phyloP scores from a whole-genome alignment of 768 basidiomycete species.

The Paxillus involutus region DNA sequence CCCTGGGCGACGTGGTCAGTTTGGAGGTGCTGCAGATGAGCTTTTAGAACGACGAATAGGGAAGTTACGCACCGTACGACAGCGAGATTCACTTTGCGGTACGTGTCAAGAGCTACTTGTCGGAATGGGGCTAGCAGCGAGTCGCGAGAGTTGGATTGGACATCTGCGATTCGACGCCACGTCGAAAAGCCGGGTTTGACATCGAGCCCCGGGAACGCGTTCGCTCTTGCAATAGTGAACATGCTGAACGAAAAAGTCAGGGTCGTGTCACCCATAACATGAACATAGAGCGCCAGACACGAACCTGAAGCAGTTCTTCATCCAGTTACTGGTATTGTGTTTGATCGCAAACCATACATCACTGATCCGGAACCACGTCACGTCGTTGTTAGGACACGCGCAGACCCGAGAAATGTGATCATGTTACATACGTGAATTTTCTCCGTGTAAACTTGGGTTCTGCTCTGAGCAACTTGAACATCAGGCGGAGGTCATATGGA shows the following conservation, averaged over 20 bases:
- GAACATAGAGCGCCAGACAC: neutral
- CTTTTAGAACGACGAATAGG: neutral
- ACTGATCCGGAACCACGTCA: constrained; percentile 10
- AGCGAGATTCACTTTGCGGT: constrained; percentile 37
- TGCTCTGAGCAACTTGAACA: constrained; percentile 7
- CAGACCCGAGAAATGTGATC: neutral
- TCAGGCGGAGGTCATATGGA: constrained; percentile 27
- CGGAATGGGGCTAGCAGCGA: constrained; percentile 39
- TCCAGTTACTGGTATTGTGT: constrained; percentile 31
- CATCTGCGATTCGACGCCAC: constrained; percentile 24
- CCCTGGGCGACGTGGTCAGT: constrained; percentile 5
- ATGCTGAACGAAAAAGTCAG: constrained; percentile 23
- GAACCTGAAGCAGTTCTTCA: constrained; percentile 37
- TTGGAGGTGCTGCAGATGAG: neutral
- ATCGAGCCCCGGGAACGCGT: constrained; percentile 35
- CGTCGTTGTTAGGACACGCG: neutral
- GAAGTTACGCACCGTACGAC: constrained; percentile 35
- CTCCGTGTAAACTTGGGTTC: constrained; percentile 14
- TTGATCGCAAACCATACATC: constrained; percentile 33
- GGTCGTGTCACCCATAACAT: neutral
- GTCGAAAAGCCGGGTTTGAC: constrained; percentile 19
- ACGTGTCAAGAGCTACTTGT: constrained; percentile 35
- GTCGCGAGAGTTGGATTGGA: constrained; percentile 23
- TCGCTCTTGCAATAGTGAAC: constrained; percentile 33
- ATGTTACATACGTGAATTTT: constrained; percentile 25